phyloP scores from a whole-genome alignment of 108 stramenopile species.

The Cyclostephanos invisitatus region DNA sequence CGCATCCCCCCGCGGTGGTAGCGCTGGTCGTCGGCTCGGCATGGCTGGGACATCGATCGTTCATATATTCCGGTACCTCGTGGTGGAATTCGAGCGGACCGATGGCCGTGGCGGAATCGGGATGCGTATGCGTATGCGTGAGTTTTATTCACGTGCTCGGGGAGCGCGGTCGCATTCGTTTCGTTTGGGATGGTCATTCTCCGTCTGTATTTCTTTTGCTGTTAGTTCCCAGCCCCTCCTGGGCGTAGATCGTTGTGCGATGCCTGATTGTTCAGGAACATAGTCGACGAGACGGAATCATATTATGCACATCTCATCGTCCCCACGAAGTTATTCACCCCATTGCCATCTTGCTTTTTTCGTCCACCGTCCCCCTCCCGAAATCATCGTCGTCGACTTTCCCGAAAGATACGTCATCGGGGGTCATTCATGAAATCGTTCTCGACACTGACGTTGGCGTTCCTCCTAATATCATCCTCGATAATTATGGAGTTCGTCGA shows the following conservation, averaged over 20 bases:
- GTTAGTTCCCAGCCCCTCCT: too few species aligned
- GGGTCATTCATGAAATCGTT: slow-evolving; percentile 52
- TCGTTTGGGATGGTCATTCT: too few species aligned
- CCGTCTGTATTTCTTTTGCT: too few species aligned
- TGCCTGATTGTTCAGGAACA: too few species aligned
- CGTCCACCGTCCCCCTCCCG: background rate
- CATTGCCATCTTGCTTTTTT: too few species aligned
- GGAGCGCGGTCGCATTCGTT: too few species aligned
- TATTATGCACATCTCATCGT: too few species aligned
- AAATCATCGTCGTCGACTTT: too few species aligned
- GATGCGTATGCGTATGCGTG: slow-evolving; percentile 51
- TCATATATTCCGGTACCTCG: slow-evolving; percentile 50
- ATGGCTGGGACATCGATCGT: slow-evolving; percentile 62
- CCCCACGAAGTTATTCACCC: too few species aligned
- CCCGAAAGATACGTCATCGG: slow-evolving; percentile 70
- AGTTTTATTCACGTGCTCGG: too few species aligned
- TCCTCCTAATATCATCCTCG: slow-evolving; percentile 12
- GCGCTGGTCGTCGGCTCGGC: slow-evolving; percentile 69
- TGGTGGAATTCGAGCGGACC: slow-evolving; percentile 77
- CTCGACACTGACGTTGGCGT: slow-evolving; percentile 19
- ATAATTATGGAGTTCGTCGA: slow-evolving; percentile 1
- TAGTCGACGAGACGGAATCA: too few species aligned
- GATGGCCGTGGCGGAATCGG: slow-evolving; percentile 45
- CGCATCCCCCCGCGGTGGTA: slow-evolving; percentile 32
- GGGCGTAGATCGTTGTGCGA: too few species aligned